These are phyloP conservation scores for Syzygium aqueum DNA, from an alignment of 345 rosid species.

Conservation along the genomic window DNA sequence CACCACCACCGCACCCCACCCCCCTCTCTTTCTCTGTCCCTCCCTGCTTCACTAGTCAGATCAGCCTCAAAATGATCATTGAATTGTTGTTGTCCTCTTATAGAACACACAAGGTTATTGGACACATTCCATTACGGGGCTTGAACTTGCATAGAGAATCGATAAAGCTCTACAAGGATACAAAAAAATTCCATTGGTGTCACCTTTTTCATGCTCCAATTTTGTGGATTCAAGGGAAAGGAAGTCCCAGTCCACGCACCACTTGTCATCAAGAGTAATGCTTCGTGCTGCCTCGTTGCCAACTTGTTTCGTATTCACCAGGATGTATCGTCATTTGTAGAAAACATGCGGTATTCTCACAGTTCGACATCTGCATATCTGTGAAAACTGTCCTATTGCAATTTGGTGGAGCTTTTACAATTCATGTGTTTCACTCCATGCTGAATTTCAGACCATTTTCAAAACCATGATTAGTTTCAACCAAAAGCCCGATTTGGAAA, in stretches of 20 bases:
- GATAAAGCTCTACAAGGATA: not conserved
- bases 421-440: not conserved
- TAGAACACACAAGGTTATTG: not conserved
- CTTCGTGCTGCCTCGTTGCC: not conserved
- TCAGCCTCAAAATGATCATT: too few relatives aligned
- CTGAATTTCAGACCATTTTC: not conserved
- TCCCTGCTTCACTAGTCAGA: not conserved
- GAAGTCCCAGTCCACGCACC: not conserved
- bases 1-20: not conserved
- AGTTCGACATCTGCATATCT: not conserved
- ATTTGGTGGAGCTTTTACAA: not conserved
- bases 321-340: not conserved
- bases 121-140: not conserved
- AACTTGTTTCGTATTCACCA: not conserved
- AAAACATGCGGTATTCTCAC: not conserved
- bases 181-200: not conserved
- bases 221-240: not conserved
- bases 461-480: not conserved
- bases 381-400: not conserved
- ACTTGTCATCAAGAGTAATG: not conserved
- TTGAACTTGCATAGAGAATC: not conserved
- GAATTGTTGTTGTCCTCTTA: too few relatives aligned
- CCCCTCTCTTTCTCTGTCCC: not conserved
- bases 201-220: not conserved
- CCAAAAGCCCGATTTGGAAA: not conserved